Percentiles rank a stretch among this genome's conserved stretches.
Evolutionary conservation across 2,329 filamentous ascomycete species (phyloP).

Genomic region (Rutstroemia sydowiana): DNA sequence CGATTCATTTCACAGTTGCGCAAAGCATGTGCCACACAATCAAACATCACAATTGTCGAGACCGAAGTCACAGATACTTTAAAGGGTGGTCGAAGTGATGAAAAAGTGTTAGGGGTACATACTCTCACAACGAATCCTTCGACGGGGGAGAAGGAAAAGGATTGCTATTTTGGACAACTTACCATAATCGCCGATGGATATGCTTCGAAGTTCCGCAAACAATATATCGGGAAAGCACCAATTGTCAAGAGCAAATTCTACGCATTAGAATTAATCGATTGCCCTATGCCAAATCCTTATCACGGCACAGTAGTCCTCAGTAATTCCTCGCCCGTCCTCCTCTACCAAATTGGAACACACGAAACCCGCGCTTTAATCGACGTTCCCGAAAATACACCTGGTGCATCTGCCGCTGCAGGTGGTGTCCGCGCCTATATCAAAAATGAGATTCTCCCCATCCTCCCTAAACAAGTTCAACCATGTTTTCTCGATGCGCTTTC

Average conservation of each 20-base stretch:
- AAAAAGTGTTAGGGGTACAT: slow-evolving; percentile 77
- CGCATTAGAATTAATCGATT: slow-evolving; percentile 86
- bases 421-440: slow-evolving; percentile 80
- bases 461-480: slow-evolving; percentile 66
- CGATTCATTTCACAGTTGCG: slow-evolving; percentile 82
- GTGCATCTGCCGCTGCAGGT: slow-evolving; percentile 65
- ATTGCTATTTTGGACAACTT: slow-evolving; percentile 81
- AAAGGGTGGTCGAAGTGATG: slow-evolving; percentile 51
- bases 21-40: slow-evolving; percentile 61
- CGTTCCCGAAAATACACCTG: slow-evolving; percentile 69
- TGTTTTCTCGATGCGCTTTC: slow-evolving; percentile 71
- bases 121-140: slow-evolving; percentile 55
- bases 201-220: slow-evolving; percentile 81
- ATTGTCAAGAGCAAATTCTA: slow-evolving; percentile 82
- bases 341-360: slow-evolving; percentile 95
- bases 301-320: slow-evolving; percentile 87
- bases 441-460: slow-evolving; percentile 69
- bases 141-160: slow-evolving; percentile 50
- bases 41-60: slow-evolving; percentile 87
- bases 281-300: slow-evolving; percentile 62
- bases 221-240: slow-evolving; percentile 60
- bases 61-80: slow-evolving; percentile 76
- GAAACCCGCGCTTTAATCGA: slow-evolving; percentile 90
- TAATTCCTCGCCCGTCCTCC: slow-evolving; percentile 68
- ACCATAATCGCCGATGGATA: slow-evolving; percentile 93